These are phyloP conservation scores for Prunus davidiana DNA, from an alignment of 306 rosid genomes.

Conservation along the genomic window DNA sequence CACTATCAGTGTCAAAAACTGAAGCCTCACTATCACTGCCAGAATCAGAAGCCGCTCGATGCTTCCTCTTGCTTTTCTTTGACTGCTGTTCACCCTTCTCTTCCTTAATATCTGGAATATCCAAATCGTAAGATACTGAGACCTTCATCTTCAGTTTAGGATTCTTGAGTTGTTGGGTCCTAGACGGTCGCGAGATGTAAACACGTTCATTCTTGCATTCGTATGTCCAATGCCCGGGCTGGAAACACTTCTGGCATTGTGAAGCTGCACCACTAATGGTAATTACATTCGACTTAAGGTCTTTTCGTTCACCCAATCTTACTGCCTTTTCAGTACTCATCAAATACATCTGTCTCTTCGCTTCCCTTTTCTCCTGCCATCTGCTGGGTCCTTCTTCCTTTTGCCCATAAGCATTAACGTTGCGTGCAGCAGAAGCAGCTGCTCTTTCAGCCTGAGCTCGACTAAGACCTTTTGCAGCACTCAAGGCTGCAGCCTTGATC, in stretches of 20 bases:
- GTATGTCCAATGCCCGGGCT: slow-evolving; percentile 88
- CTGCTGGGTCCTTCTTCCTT: slow-evolving; percentile 99
- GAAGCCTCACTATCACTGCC: slow-evolving; percentile 83
- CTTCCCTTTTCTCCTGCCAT: slow-evolving; percentile 99
- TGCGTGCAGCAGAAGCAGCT: slow-evolving; percentile 89
- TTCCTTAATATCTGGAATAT: slow-evolving; percentile 36
- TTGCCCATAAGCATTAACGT: slow-evolving; percentile 98
- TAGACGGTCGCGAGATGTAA: slow-evolving; percentile 87
- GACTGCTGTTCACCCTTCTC: slow-evolving; percentile 46
- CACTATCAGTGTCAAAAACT: slow-evolving; percentile 88
- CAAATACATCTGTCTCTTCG: slow-evolving; percentile 97
- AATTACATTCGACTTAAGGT: slow-evolving; percentile 53
- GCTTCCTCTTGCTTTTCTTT: slow-evolving; percentile 75
- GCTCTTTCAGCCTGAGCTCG: slow-evolving; percentile 98
- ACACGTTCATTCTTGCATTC: slow-evolving; percentile 96
- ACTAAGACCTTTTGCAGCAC: slow-evolving; percentile 93
- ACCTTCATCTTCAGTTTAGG: slow-evolving; percentile 77
- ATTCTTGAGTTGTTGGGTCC: slow-evolving; percentile 90
- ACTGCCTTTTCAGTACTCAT: slow-evolving; percentile 98
- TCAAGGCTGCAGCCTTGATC: slow-evolving; percentile 93
- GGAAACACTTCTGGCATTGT: slow-evolving; percentile 94
- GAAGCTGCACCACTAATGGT: slow-evolving; percentile 48
- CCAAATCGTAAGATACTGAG: slow-evolving; percentile 52
- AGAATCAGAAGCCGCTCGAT: slow-evolving; percentile 53
- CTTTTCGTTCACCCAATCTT: slow-evolving; percentile 88